Base-by-base conservation (phyloP, 176 grass and related monocot genomes). In the Oryza punctata region DNA sequence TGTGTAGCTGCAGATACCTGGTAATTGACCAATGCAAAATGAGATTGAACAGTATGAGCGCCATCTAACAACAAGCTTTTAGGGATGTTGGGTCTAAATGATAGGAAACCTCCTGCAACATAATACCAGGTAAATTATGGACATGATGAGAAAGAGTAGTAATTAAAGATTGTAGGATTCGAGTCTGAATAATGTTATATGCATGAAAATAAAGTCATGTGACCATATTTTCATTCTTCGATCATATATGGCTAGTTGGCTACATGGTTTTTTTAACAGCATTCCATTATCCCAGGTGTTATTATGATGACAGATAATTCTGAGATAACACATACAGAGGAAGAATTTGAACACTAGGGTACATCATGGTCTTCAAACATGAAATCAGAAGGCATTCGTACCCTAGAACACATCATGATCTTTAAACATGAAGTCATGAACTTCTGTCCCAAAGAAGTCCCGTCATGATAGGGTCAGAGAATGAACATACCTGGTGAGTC, bases 1-100 rank as follows among this genome's bases (percentile, higher is more conserved):
- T 41, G 52, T 85, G 59, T 10, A 13, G 10, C 69, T 49, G 63
- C 60, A 69, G 25, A 63, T 90, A 99, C 93, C 87, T 96, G 93
- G 63, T 94, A 99, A 85, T 99, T 99, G 63, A 96, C 91, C 50
- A 99, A 87, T 3, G 52, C 47, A 85, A 99, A 99, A 79, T 99
- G 96, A 78, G 93, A 94, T 66, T 96, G 80, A 63, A 99, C 28
- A 25, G 87, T 99, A 85, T 99, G 93, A 64, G 87, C 59, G 15
- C 93, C 93, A 33, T 90, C 93, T 69, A 99, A 77, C 78, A 99
- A 89, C 85, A 99, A 85, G 72, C 52, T 49, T 82, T 90, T 96
- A 64, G 93, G 93, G 88, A 99, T 95, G 76, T 67, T 91, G 78
- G 93, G 91, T 72, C 84, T 94, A 88, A 99, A 99, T 91, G 89